Evolutionary conservation across 805 yeast species (phyloP).

Genomic region (Saturnispora diversa): DNA sequence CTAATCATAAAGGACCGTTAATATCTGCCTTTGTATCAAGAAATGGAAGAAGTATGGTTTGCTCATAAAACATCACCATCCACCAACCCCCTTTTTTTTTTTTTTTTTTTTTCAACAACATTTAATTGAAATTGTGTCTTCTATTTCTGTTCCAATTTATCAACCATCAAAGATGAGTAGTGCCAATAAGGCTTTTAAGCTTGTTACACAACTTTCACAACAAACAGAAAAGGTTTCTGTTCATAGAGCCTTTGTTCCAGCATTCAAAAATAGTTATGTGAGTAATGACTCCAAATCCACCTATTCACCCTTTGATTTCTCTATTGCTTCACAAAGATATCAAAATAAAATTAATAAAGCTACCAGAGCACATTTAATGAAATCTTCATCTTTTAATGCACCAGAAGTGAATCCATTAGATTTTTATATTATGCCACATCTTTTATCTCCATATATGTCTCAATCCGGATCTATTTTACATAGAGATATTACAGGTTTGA

Average conservation of each 20-base stretch:
- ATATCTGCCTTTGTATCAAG: too few species aligned
- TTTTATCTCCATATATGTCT: conserved; percentile 56
- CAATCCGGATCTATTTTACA: conserved; percentile 72
- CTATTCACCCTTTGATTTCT: conserved; percentile 80
- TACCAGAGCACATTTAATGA: conserved; percentile 18
- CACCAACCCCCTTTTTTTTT: too few species aligned
- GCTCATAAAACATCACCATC: too few species aligned
- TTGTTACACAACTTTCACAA: conserved; percentile 7
- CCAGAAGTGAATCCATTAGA: conserved; percentile 57
- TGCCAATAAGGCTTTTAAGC: conserved; percentile 8
- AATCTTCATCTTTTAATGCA: conserved; percentile 28
- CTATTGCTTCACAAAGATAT: conserved; percentile 47
- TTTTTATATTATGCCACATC: conserved; percentile 63
- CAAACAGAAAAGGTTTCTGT: conserved; percentile 11
- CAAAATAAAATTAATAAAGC: conserved; percentile 31
- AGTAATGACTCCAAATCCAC: conserved; percentile 30
- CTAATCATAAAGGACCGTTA: too few species aligned
- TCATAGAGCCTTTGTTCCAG: conserved; percentile 30
- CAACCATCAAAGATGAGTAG: background rate
- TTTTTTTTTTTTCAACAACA: background rate
- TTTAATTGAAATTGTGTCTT: too few species aligned
- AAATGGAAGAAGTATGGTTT: too few species aligned
- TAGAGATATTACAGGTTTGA: conserved; percentile 62
- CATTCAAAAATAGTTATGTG: conserved; percentile 29
- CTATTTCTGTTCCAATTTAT: too few species aligned